These are phyloP conservation scores for Pestalotiopsis sp. DNA, from an alignment of 2,329 filamentous ascomycete genomes.

Conservation along the genomic window DNA sequence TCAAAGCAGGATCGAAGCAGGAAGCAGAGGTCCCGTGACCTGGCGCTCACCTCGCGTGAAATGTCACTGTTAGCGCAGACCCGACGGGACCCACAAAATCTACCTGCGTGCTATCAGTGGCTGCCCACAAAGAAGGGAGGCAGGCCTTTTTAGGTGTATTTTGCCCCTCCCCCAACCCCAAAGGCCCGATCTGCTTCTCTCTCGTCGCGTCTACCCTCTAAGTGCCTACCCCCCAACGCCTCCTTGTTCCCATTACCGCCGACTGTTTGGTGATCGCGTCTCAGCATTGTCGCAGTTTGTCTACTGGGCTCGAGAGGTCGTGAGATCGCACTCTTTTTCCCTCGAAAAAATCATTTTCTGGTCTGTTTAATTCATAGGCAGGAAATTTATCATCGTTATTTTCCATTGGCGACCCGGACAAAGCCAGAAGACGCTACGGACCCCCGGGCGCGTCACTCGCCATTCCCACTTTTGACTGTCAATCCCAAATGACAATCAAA, in stretches of 20 bases:
- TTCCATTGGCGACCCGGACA: background rate
- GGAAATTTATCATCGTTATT: background rate
- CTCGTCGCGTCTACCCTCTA: constrained; percentile 10
- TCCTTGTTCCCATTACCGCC: constrained; percentile 13
- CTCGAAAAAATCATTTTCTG: background rate
- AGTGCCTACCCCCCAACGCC: constrained; percentile 8
- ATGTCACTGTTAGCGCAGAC: background rate
- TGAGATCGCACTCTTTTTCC: background rate
- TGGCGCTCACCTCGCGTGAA: constrained; percentile 16
- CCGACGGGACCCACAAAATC: constrained; percentile 4
- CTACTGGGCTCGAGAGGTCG: background rate
- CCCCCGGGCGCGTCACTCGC: constrained; percentile 8
- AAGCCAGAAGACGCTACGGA: background rate
- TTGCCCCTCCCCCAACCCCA: constrained; percentile 2
- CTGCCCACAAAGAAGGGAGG: constrained; percentile 6
- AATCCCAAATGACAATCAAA: background rate
- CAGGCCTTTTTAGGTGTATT: constrained; percentile 3
- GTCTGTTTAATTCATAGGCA: background rate
- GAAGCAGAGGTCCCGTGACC: constrained; percentile 12
- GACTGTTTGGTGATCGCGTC: constrained; percentile 10
- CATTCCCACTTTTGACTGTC: constrained; percentile 10
- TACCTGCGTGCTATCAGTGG: background rate
- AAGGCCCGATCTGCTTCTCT: background rate
- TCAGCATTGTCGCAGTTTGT: constrained; percentile 11
- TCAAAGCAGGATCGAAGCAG: background rate